Evolutionary conservation across 148 eudicot species (phyloP), one percentile per base, ranked within the genome.

Genomic region (Suaeda aralocaspica): DNA sequence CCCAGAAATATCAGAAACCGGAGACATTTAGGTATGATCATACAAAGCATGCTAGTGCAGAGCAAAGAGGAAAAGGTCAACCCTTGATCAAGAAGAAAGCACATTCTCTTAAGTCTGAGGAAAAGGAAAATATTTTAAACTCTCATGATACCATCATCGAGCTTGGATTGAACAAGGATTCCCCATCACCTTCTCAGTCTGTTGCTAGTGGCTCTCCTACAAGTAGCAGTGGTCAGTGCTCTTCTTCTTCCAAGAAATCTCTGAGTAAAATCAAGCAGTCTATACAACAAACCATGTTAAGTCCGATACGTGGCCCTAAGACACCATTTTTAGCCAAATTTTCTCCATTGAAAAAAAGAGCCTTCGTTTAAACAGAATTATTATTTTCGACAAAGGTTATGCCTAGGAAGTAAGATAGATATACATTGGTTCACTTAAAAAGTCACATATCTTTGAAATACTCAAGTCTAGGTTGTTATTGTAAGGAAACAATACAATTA

Each of bases 61-160:
- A 24, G 36, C 51, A 63, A 21, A 52, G 52, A 14, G 64, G 62
- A 53, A 64, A 39, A 26, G 50, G n/a, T 49, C 30, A 74, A 29
- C 61, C 44, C 50, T 22, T 6, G 44, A 1, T 25, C 39, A 50
- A 64, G 69, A 63, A 63, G 69, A 60, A 36, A 55, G 33, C 36
- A 46, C 49, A 48, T 55, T 25, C 18, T 26, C 68, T 15, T 11
- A 52, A 52, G 15, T 59, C 6, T 31, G 76, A 72, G 33, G 78
- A 69, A 28, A 77, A 77, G 58, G 76, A 77, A 60, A 77, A 77
- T 26, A 60, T 66, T 39, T 59, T 67, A 59, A 26, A 28, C 51
- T 33, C 67, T 42, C 62, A 77, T 26, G 80, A 77, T 50, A 65
- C 66, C 7, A 62, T 71, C 53, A 66, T 77, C n/a, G 79, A 77